Base-by-base conservation (phyloP, 495 filamentous ascomycete species). In the Lophiotrema nucula region DNA sequence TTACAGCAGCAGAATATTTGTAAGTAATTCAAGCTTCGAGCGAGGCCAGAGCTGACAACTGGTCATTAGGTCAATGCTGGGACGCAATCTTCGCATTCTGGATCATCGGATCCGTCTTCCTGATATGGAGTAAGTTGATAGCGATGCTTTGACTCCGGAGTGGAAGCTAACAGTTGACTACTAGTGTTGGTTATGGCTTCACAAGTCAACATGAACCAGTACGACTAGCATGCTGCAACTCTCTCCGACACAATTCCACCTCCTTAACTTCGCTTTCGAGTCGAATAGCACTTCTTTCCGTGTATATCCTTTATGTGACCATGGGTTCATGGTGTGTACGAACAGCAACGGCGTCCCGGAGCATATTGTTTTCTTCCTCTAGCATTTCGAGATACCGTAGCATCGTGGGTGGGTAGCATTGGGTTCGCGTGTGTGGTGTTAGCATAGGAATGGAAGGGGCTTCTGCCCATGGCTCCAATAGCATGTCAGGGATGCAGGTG, bases 151-250 rank as follows among this genome's bases (percentile, higher is more conserved):
- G n/a, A n/a, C n/a, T n/a, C n/a, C n/a, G n/a, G n/a, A n/a, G n/a
- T n/a, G n/a, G n/a, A n/a, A n/a, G n/a, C n/a, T n/a, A n/a, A n/a
- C n/a, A n/a, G n/a, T n/a, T n/a, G n/a, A n/a, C n/a, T n/a, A n/a
- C n/a, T n/a, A n/a, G n/a, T 97, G 77, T 90, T 96, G 70, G 75
- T 97, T 43, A 89, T 97, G 85, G 85, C 87, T 16, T 88, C 84
- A 73, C 89, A 96, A 72, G 93, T 98, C 13, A 86, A 89, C 74
- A 78, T 80, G 44, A 82, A 88, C 68, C 70, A 76, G 51, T 76
- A 75, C 60, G 72, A 77, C 56, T 79, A 45, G 49, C 49, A n/a
- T 37, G n/a, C 3, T 15, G n/a, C 11, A 26, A 23, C n/a, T 6
- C 2, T 26, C 47, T 50, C 5, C 44, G 4, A 47, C 39, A n/a